Percentiles rank a stretch among this genome's conserved stretches.
These are phyloP conservation scores for Centella asiatica DNA, from an alignment of 129 eudicot species.

Conservation along the genomic window DNA sequence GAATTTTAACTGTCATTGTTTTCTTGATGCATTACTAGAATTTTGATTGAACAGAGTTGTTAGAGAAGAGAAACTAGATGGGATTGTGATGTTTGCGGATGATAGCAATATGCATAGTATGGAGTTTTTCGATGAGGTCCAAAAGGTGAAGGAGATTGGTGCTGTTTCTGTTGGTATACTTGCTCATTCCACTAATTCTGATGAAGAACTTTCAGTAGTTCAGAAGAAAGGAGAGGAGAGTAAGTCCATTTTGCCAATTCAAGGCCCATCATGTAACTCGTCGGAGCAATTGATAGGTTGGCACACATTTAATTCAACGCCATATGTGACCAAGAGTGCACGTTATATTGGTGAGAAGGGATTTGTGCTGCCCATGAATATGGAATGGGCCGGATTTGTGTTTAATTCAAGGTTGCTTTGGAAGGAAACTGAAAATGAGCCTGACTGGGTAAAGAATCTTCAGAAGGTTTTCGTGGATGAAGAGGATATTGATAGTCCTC, in stretches of 20 bases:
- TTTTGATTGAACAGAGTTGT: constrained; percentile 44
- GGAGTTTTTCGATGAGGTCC: constrained; percentile 91
- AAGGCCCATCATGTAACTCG: constrained; percentile 90
- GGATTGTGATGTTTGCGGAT: constrained; percentile 83
- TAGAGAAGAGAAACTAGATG: constrained; percentile 69
- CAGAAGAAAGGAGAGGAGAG: constrained; percentile 38
- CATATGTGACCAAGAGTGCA: constrained; percentile 47
- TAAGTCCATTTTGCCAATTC: constrained; percentile 49
- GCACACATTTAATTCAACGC: constrained; percentile 58
- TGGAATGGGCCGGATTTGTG: constrained; percentile 90
- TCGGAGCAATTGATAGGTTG: constrained; percentile 74
- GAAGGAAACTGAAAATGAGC: constrained; percentile 63
- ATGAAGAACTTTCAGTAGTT: constrained; percentile 28
- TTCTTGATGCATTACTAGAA: background rate
- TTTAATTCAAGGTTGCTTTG: constrained; percentile 79
- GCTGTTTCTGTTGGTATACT: constrained; percentile 85
- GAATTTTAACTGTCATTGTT: background rate
- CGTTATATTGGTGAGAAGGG: constrained; percentile 76
- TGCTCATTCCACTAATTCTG: constrained; percentile 56
- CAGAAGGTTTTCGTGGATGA: constrained; percentile 34
- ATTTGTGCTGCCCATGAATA: constrained; percentile 67
- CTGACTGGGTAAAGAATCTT: constrained; percentile 63
- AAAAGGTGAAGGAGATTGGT: constrained; percentile 80
- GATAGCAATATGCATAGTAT: constrained; percentile 93
- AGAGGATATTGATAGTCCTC: constrained; percentile 56